Base-by-base conservation (phyloP, 2,329 filamentous ascomycete genomes). In the Diaporthe ilicicola region DNA sequence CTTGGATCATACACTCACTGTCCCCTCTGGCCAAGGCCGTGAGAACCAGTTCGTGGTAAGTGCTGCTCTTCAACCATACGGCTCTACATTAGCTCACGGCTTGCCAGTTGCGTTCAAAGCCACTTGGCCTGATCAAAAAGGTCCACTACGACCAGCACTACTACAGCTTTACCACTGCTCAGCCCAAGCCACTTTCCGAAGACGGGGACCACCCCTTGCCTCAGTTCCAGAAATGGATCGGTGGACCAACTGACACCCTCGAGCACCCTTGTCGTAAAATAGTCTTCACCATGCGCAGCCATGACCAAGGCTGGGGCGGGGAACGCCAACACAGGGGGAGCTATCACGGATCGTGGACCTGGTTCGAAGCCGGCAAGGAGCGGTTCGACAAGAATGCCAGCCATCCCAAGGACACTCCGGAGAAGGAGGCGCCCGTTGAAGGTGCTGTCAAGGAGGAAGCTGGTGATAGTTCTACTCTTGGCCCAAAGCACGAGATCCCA, bases 331-430 rank as follows among this genome's bases (percentile, higher is more conserved):
- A 78, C 50, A 76, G 75, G 2, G 82, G 82, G 2, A 83, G 83
- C 1, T 91, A 85, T 68, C 73, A 77, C 0, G 81, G 78, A 2
- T 88, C 89, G 0, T 90, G 81, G 79, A 89, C 89, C 0, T 92
- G 90, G 90, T 91, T 91, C 71, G 89, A 91, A 69, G 88, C 84
- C 19, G 90, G 90, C 0, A 76, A 90, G 19, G 90, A 92, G 78
- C 83, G 83, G 4, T 86, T 89, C 59, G 85, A 87, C 54, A 81
- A 27, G 65, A 73, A 61, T 9, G 65, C 71, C 13, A 24, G 9
- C 1, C 71, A 39, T 15, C 69, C 69, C 24, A 46, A 48, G 32
- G 50, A 44, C 4, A 62, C 54, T 6, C 19, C 27, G 19, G 68
- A 72, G 19, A 68, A 42, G 29, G 56, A 61, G 19, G 42, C 68